Evolutionary conservation across 208 protist species (phyloP).

Genomic region (Trypanosoma platydactyli): DNA sequence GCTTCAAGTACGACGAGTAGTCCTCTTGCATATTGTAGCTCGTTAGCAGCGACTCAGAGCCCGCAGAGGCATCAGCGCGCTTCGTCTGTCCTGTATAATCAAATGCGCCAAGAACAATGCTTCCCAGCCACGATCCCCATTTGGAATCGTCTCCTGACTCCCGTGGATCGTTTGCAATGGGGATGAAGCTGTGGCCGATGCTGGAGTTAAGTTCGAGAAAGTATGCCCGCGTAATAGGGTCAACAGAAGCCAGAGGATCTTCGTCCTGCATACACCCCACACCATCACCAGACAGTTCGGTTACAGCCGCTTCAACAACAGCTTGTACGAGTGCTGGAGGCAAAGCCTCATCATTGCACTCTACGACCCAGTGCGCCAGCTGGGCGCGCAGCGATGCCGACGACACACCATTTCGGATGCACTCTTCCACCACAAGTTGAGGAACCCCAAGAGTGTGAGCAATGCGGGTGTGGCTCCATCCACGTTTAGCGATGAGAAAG

Average conservation of each 20-base stretch:
- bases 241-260: constrained; percentile 52
- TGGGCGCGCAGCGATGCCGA: constrained; percentile 59
- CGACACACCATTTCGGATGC: constrained; percentile 65
- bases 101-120: constrained; percentile 62
- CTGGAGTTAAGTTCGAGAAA: constrained; percentile 66
- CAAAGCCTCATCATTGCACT: constrained; percentile 32
- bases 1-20: constrained; percentile 68
- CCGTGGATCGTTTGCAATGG: constrained; percentile 88
- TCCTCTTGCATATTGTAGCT: constrained; percentile 43
- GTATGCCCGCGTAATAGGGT: constrained; percentile 64
- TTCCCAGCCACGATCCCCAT: constrained; percentile 71
- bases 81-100: constrained; percentile 45
- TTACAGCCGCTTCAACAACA: constrained; percentile 46
- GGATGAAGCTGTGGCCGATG: constrained; percentile 89
- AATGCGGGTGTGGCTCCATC: constrained; percentile 40
- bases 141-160: constrained; percentile 23
- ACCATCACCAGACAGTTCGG: not conserved
- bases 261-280: constrained; percentile 22
- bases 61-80: not conserved
- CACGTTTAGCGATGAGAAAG: constrained; percentile 53
- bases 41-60: constrained; percentile 41
- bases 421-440: constrained; percentile 72
- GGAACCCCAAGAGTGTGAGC: constrained; percentile 59
- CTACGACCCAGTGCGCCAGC: constrained; percentile 64
- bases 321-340: constrained; percentile 35